Evolutionary conservation across 768 basidiomycete species (phyloP), one percentile per base, ranked within the genome.

Genomic region (Daedalea quercina): DNA sequence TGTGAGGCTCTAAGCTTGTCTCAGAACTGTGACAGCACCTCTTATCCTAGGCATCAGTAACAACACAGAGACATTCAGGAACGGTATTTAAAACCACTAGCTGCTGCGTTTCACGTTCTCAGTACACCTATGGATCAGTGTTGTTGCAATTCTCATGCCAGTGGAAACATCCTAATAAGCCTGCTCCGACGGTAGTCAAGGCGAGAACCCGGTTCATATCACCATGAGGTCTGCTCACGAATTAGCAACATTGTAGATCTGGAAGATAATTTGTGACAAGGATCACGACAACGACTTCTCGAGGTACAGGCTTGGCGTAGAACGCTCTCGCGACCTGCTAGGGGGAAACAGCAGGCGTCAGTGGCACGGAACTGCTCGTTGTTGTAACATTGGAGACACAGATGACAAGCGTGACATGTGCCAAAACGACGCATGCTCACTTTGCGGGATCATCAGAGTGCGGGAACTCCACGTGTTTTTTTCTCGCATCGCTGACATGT

Each of bases 281-380:
- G 4, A 31, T 31, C 4, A 6, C 28, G 11, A 31, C 28, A 31
- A 31, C 11, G 11, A 11, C 6, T 31, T 31, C 28, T 6, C 28
- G 6, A 11, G 11, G 28, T 31, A 31, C 11, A n/a, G n/a, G n/a
- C n/a, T n/a, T n/a, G n/a, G n/a, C 28, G 11, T 4, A 31, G 28
- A 31, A 11, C 28, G 28, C 28, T 31, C 11, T 11, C 28, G 11
- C 4, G 11, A 31, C 4, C 28, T 6, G 28, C 28, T 31, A 6
- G 6, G 28, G 28, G 85, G 85, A 26, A 87, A 87, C 57, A 84
- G 86, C 65, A 84, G 85, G 57, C 79, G 85, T 26, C 78, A 85
- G 20, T 87, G 84, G 84, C 85, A 87, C 63, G 85, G 86, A 19
- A 87, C 85, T 11, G 75, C 76, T 33, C 73, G 85, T 17, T 74